A percentile compares a stretch with the other conserved stretches of the same genome.
phyloP scores from a whole-genome alignment of 805 yeast species.

The Wickerhamiella azymoides region DNA sequence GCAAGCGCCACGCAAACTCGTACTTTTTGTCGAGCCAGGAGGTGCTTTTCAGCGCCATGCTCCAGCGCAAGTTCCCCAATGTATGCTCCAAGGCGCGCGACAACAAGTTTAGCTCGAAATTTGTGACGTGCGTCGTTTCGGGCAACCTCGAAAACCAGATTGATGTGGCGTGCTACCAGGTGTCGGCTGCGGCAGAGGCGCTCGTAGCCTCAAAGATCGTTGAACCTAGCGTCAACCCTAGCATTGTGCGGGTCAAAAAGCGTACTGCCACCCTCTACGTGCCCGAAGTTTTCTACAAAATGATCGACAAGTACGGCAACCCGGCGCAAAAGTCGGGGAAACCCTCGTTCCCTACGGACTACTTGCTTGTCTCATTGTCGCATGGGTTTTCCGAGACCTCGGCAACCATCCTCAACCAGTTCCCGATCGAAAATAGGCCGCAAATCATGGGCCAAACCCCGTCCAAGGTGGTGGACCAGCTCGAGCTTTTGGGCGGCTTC shows the following conservation, averaged over 20 bases:
- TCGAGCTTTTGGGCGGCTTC: slow-evolving; percentile 26
- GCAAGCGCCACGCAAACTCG: slow-evolving; percentile 85
- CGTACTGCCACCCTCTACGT: slow-evolving; percentile 68
- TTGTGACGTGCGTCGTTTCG: slow-evolving; percentile 81
- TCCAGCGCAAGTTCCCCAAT: slow-evolving; percentile 57
- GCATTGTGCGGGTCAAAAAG: slow-evolving; percentile 65
- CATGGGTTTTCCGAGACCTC: slow-evolving; percentile 79
- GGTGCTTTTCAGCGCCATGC: slow-evolving; percentile 63
- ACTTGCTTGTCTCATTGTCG: slow-evolving; percentile 67
- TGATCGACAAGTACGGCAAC: slow-evolving; percentile 73
- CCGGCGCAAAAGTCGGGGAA: slow-evolving; percentile 80
- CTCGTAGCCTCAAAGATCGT: slow-evolving; percentile 75
- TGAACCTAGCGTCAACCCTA: slow-evolving; percentile 80
- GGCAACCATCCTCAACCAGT: slow-evolving; percentile 21
- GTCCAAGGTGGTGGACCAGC: slow-evolving; percentile 36
- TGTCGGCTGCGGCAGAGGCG: slow-evolving; percentile 75
- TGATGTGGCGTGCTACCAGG: slow-evolving; percentile 84
- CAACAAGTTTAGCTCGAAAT: slow-evolving; percentile 75
- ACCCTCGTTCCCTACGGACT: slow-evolving; percentile 90
- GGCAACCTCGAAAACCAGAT: slow-evolving; percentile 86
- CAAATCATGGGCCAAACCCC: slow-evolving; percentile 65
- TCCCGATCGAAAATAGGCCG: slow-evolving; percentile 70
- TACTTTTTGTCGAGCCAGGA: slow-evolving; percentile 85
- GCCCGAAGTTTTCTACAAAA: slow-evolving; percentile 82
- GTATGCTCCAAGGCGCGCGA: slow-evolving; percentile 46